Percentiles rank a stretch among this genome's conserved stretches.
These are phyloP conservation scores for Penicillium sp. DNA, from an alignment of 2,329 filamentous ascomycete genomes.

Conservation along the genomic window DNA sequence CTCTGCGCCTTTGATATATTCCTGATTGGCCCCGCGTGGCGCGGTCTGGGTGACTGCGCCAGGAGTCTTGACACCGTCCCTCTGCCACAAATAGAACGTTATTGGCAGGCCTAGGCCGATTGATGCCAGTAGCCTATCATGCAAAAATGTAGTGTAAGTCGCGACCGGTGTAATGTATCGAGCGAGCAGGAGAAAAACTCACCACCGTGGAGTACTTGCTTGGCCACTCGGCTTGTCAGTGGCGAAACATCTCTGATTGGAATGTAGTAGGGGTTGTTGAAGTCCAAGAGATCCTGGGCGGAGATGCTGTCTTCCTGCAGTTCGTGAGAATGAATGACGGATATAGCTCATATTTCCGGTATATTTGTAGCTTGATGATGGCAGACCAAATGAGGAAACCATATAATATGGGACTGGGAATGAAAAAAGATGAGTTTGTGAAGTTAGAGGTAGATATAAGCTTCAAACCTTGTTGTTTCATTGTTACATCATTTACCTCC, in stretches of 20 bases:
- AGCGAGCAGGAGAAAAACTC: not conserved
- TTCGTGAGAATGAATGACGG: not conserved
- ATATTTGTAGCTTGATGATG: not conserved
- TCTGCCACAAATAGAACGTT: not conserved
- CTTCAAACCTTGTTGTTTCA: not conserved
- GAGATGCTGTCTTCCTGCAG: not conserved
- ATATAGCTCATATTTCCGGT: not conserved
- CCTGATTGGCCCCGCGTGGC: conserved; percentile 7
- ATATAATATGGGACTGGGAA: not conserved
- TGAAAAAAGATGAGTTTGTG: not conserved
- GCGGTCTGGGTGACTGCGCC: not conserved
- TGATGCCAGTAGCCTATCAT: not conserved
- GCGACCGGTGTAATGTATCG: not conserved
- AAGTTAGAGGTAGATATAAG: not conserved
- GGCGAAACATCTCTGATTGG: not conserved
- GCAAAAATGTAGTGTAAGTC: not conserved
- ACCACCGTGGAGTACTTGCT: not conserved
- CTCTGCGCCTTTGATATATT: conserved; percentile 5
- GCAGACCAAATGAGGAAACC: not conserved
- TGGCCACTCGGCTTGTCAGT: not conserved
- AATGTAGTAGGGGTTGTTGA: not conserved
- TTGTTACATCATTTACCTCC: not conserved
- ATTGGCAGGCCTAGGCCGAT: not conserved
- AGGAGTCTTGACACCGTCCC: not conserved
- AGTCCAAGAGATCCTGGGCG: not conserved